These are phyloP conservation scores for Neocucurbitaria cava DNA, from an alignment of 2,329 filamentous ascomycete species.

Conservation along the genomic window DNA sequence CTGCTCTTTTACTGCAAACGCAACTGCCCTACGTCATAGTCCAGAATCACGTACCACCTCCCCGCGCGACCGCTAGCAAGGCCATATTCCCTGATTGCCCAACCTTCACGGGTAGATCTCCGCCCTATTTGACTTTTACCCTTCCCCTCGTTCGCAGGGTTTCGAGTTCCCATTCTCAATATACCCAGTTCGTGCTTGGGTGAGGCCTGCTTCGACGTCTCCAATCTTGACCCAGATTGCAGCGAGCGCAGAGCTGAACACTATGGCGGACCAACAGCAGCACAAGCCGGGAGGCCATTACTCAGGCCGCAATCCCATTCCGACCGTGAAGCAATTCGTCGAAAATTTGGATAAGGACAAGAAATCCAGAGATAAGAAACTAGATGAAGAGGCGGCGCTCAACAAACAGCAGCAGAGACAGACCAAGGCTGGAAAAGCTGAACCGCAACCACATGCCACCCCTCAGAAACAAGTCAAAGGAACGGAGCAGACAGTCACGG, in stretches of 20 bases:
- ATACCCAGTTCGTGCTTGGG: constrained; percentile 16
- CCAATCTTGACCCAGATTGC: constrained; percentile 2
- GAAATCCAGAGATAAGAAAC: constrained; percentile 72
- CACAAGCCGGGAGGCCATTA: constrained; percentile 71
- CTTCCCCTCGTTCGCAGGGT: constrained; percentile 1
- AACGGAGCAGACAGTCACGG: constrained; percentile 70
- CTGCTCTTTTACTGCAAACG: constrained; percentile 8
- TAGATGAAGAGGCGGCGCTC: constrained; percentile 60
- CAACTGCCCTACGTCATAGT: constrained; percentile 25
- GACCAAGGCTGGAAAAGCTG: constrained; percentile 37
- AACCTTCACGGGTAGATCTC: constrained; percentile 11
- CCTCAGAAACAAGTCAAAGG: constrained; percentile 54
- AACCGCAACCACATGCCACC: constrained; percentile 54
- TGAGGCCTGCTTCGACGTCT: constrained; percentile 8
- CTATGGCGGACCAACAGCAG: constrained; percentile 57
- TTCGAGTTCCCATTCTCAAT: constrained; percentile 6
- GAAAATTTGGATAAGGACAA: constrained; percentile 81
- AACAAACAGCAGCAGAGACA: constrained; percentile 56
- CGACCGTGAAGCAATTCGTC: constrained; percentile 86
- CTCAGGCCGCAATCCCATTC: constrained; percentile 82
- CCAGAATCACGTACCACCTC: constrained; percentile 6
- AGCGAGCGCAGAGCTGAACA: constrained; percentile 14
- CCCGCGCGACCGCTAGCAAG: constrained; percentile 10
- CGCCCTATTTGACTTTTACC: constrained; percentile 3
- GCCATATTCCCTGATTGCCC: constrained; percentile 25